Base-by-base conservation (phyloP, 1,284 basidiomycete species). In the Boletus subluridellus region DNA sequence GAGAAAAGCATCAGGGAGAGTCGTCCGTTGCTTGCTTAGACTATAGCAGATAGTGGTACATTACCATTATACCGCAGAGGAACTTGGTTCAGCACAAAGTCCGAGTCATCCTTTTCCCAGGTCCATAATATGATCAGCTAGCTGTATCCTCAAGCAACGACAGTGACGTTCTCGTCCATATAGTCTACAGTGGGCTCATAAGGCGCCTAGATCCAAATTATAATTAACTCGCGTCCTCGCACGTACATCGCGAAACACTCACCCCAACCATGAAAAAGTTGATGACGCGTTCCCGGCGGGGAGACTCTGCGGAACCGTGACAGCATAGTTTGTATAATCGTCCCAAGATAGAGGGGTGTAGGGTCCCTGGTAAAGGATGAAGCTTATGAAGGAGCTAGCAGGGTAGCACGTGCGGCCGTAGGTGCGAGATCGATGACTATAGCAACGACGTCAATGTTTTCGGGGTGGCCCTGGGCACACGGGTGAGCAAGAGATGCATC, bases 211-310 rank as follows among this genome's bases (percentile, higher is more conserved):
- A 46, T 3, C 17, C 14, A 57, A 10, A 14, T 41, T 2, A 35
- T 5, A 21, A 15, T 67, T n/a, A 67, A 45, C 2, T 10, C 57
- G 39, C 14, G 4, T 6, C 30, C n/a, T 11, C 1, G n/a, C 24
- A 37, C 42, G 7, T 17, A 21, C 39, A 15, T 28, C 17, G 26
- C 9, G 5, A 44, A 46, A 24, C 11, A 66, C 70, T 59, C 53
- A 69, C 68, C 55, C 70, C 70, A 9, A 71, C 67, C 69, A 69
- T 53, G 55, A 66, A 69, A 0, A 72, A 30, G 34, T 68, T 65
- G 54, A 71, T 60, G 67, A 65, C 17, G 65, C 67, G 0, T 0
- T 4, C 15, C 61, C 60, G 9, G 52, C 0, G 4, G 60, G 14
- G 41, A 71, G 62, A 6, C 8, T 5, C 38, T 32, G 1, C 9